Evolutionary conservation across 1,284 basidiomycete genomes (phyloP), one percentile per base, ranked within the genome.

Genomic region (Ustilago loliicola): DNA sequence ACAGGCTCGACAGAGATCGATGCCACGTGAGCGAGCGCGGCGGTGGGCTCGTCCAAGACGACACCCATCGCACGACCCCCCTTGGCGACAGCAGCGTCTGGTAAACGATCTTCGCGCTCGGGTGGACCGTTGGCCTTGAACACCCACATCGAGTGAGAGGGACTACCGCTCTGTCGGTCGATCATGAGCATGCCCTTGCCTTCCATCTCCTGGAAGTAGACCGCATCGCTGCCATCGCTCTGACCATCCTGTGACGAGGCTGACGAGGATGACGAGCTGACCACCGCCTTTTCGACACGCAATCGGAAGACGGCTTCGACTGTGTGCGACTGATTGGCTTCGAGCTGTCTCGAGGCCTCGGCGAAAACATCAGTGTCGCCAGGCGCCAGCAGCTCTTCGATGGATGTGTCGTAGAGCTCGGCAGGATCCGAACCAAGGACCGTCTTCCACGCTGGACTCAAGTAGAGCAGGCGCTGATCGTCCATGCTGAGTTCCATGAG

Each of bases 121-220:
- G 82, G 81, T 5, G 72, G 70, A 17, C 77, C 72, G 53, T 94
- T 91, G 23, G 96, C 94, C 83, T 94, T 95, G 86, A 98, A 91
- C 48, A 98, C 96, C 97, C 97, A 99, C 96, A 99, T 98, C 5
- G 96, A 97, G 87, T 99, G 97, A 25, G 95, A 94, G 2, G 94
- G 92, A 70, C 90, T 90, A 5, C 93, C 93, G 61, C 92, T 92
- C 83, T 94, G 91, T 38, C 94, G 91, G 87, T 97, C 95, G 77
- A 94, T 91, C 92, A 99, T 96, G 79, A 99, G 91, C 96, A 99
- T 98, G 25, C 97, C 97, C 85, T 97, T 97, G 45, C 94, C 97
- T 82, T 98, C 95, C 91, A 99, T 96, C 82, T 91, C 91, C 86
- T 94, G 93, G 86, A 92, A 95, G 50, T 80, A 92, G 88, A 77